Evolutionary conservation across 225 moss, liverwort and hornwort genomes (phyloP), one percentile per base, ranked within the genome.

Genomic region (Takakia lepidozioides): DNA sequence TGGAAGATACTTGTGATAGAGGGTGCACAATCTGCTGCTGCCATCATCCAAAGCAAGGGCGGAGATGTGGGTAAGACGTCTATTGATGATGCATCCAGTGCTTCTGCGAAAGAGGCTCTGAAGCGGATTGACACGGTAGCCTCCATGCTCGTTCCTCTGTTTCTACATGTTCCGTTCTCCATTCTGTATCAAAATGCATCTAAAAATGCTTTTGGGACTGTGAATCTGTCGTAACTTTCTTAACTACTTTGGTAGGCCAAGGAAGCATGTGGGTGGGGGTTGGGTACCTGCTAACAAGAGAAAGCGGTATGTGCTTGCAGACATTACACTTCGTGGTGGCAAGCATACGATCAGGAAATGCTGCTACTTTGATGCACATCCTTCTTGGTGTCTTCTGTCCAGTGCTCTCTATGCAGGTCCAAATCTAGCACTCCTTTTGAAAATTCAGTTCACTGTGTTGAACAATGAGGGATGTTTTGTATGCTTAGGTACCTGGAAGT

Each of bases 81-180:
- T 45, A 43, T 63, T 27, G 75, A 68, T 38, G 60, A 68, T 27
- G 65, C 57, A 27, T 69, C 65, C 2, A 82, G 76, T 51, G 79
- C 74, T 41, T 77, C 76, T 46, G 56, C 75, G 65, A 88, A 82
- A 61, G 68, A 88, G 61, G 84, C 88, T 29, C 78, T 88, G 39
- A 68, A 84, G 59, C 82, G 81, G 65, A 84, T 85, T 48, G 88
- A 85, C 56, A 88, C 82, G 45, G 87, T 87, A 66, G 46, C n/a
- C n/a, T n/a, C n/a, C n/a, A n/a, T n/a, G n/a, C n/a, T n/a, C n/a
- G n/a, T n/a, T n/a, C n/a, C n/a, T n/a, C n/a, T n/a, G n/a, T n/a
- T n/a, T n/a, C n/a, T n/a, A n/a, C n/a, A n/a, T n/a, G n/a, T n/a
- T n/a, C n/a, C n/a, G n/a, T n/a, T n/a, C n/a, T n/a, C n/a, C n/a